Conservation (phyloP, 2,329 filamentous ascomycete species). For the Paraphoma sp. region DNA sequence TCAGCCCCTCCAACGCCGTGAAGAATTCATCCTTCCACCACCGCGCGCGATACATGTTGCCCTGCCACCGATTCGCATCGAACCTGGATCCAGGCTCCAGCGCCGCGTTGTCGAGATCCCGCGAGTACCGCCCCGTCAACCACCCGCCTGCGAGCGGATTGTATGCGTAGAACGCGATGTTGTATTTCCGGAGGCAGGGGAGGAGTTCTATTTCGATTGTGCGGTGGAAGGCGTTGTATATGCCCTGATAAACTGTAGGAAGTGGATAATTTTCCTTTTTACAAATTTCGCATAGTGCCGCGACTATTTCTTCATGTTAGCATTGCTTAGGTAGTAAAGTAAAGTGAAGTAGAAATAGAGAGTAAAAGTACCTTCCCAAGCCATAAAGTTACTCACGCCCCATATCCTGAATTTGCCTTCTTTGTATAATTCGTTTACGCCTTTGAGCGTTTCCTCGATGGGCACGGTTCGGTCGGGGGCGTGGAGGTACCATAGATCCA, state of each 20-base stretch:
- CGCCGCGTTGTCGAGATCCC: conserved; percentile 56
- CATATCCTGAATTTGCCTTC: conserved; percentile 55
- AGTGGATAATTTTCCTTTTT: conserved; percentile 49
- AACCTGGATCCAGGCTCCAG: conserved; percentile 51
- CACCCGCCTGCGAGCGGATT: conserved; percentile 27
- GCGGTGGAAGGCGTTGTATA: conserved; percentile 29
- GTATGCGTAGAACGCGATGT: conserved; percentile 22
- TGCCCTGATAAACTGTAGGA: conserved; percentile 56
- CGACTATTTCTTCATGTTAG: too few relatives aligned
- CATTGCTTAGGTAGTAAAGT: too few relatives aligned
- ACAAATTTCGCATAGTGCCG: conserved; percentile 56
- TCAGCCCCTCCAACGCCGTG: conserved; percentile 51
- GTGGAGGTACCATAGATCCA: conserved; percentile 58
- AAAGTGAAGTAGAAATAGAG: too few relatives aligned
- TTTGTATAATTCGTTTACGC: conserved; percentile 54
- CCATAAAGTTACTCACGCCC: conserved; percentile 56
- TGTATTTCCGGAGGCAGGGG: conserved; percentile 25
- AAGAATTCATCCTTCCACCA: conserved; percentile 55
- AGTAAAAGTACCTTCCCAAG: conserved; percentile 31
- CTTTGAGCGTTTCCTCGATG: conserved; percentile 55
- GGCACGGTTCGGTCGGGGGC: conserved; percentile 53
- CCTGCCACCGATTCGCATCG: conserved; percentile 49
- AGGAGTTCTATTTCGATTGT: conserved; percentile 27
- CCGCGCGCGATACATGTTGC: conserved; percentile 45
- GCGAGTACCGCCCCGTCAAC: conserved; percentile 20